Evolutionary conservation across 176 grass and related monocot genomes (phyloP), one percentile per base, ranked within the genome.

Genomic region (Poa annua): DNA sequence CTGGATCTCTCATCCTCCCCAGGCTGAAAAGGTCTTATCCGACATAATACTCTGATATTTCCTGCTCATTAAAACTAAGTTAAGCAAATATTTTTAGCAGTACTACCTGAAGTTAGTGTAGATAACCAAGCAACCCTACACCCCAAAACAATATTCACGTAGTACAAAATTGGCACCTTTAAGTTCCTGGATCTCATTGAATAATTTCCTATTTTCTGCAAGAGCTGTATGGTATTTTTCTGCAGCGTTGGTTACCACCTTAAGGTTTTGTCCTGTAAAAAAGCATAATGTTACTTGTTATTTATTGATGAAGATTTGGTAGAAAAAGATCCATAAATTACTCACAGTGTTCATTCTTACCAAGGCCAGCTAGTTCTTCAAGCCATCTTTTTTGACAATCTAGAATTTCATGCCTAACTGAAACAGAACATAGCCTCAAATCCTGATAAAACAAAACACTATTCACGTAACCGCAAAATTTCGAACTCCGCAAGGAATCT

Each of bases 11-110:
- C 69, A 62, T 93, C 83, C 78, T 98, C 89, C 33, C 78, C 85
- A 53, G 93, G 72, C 70, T 79, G 93, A 88, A 90, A 95, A 71
- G 96, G 93, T 85, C 89, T 95, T 85, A 98, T 88, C 52, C 96
- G 89, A 66, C 96, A 98, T 63, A 89, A 93, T 48, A 95, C 96
- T 82, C 96, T 93, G 75, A 98, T 96, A 85, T 95, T 96, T 87
- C 96, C 96, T 96, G 86, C 34, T 82, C 52, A 65, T 62, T 34
- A 77, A 83, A 74, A 81, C 24, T 67, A 86, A 50, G 38, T 71
- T 38, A 86, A 82, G 54, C 41, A 61, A 53, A 63, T 76, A 51
- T 62, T 82, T 86, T 76, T n/a, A 54, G 11, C 22, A 72, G 60
- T 21, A 85, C 34, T 72, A 79, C 39, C 11, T 62, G 72, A 66